Evolutionary conservation across 306 rosid species (phyloP).

Genomic region (Senna siamea): DNA sequence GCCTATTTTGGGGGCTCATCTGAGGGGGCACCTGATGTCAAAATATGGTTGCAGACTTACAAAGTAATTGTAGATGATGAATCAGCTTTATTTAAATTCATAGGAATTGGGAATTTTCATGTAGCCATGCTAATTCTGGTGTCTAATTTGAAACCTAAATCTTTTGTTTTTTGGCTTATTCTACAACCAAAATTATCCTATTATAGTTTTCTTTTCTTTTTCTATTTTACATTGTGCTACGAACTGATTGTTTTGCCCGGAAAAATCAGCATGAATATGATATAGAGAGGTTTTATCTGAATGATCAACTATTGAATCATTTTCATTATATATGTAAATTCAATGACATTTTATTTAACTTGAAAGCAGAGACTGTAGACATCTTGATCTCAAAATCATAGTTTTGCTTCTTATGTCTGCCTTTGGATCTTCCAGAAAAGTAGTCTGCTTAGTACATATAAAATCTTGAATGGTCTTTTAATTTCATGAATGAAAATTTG

Average conservation of each 20-base stretch:
- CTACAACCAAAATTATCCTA: not conserved
- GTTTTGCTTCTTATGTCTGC: too few relatives aligned
- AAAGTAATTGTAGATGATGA: slow-evolving; percentile 46
- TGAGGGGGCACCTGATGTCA: slow-evolving; percentile 89
- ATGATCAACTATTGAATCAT: slow-evolving; percentile 8
- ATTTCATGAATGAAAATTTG: slow-evolving; percentile 34
- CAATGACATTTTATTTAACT: not conserved
- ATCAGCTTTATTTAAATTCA: not conserved
- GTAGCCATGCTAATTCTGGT: not conserved
- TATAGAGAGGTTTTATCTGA: not conserved
- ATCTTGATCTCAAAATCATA: too few relatives aligned
- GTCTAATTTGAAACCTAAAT: slow-evolving; percentile 7
- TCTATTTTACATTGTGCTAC: not conserved
- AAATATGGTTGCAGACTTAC: slow-evolving; percentile 85
- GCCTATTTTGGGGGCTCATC: slow-evolving; percentile 81
- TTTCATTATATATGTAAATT: not conserved
- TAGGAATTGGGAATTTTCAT: not conserved
- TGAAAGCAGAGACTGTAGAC: not conserved
- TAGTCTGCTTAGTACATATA: not conserved
- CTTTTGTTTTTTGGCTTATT: not conserved
- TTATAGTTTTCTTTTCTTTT: not conserved
- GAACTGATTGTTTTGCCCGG: not conserved
- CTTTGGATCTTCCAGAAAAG: too few relatives aligned
- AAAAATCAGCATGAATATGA: not conserved
- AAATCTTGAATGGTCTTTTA: slow-evolving; percentile 34